Evolutionary conservation across 495 filamentous ascomycete genomes (phyloP), one percentile per base, ranked within the genome.

Genomic region (Aspergillus carlsbadensis): DNA sequence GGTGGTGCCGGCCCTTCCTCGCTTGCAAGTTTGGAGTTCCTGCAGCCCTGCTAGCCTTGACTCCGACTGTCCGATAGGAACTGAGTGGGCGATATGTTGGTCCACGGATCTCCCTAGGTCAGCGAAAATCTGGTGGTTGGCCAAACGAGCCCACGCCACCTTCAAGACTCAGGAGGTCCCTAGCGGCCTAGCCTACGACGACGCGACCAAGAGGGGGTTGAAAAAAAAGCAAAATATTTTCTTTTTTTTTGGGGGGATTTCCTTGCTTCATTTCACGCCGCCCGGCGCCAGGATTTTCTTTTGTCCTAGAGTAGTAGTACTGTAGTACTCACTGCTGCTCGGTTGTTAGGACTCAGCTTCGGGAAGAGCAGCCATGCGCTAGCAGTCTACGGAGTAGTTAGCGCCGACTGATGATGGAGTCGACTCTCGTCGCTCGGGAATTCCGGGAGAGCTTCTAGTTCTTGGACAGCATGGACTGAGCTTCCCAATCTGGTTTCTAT

Each of bases 341-440:
- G 37, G 20, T 21, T 45, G 39, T 60, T n/a, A n/a, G n/a, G n/a
- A n/a, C n/a, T n/a, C 52, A 52, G 53, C 58, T 60, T 52, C 58
- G 47, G 58, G 13, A 46, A 29, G n/a, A 56, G 53, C 52, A 35
- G 52, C 59, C 44, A 54, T 29, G 11, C 40, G 26, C 52, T 35
- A 44, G 39, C 21, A 29, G n/a, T n/a, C n/a, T n/a, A n/a, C n/a
- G n/a, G n/a, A 34, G 6, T 40, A 51, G 18, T 21, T 21, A 21
- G 45, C 45, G 45, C 48, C 34, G 18, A 37, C 2, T 1, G n/a
- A 6, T 41, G 18, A 7, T 41, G 37, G 37, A n/a, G n/a, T n/a
- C n/a, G n/a, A n/a, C n/a, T n/a, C n/a, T n/a, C n/a, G n/a, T n/a
- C n/a, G n/a, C n/a, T n/a, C 3, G 8, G n/a, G 37, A 20, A 41